Base-by-base conservation (phyloP, 768 basidiomycete species). In the Leccinum longicurvipes region DNA sequence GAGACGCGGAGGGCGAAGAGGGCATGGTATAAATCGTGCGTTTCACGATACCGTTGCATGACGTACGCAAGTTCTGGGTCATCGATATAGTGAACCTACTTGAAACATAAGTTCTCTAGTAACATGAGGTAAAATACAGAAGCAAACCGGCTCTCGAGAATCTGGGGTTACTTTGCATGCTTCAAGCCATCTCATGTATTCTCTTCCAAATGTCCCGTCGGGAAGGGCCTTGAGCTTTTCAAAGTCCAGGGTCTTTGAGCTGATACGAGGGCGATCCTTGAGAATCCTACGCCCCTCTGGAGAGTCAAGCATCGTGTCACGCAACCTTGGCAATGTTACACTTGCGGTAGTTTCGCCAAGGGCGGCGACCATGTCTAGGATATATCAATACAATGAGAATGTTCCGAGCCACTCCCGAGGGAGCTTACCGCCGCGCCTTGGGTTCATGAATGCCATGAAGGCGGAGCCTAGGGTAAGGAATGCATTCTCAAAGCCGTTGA, bases 31-130 rank as follows among this genome's bases (percentile, higher is more conserved):
- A 98, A 88, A 74, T 99, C 96, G 73, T 99, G 97, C 60, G 90
- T 96, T 74, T 99, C 95, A 24, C 96, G 87, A 71, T 98, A 99
- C 50, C 96, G 87, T 62, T 95, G 92, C 89, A 99, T 93, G 53
- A 98, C 91, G 71, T 97, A 98, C 24, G 97, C 97, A 11, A 97
- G 82, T 65, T 97, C 95, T 2, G 94, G 93, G 65, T 98, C 93
- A 66, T 89, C 83, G 54, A 98, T 87, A 66, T 98, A 98, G 61
- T 87, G 91, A 6, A 97, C 95, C 95, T 98, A 64, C 10, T 55
- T 8, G 29, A 9, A 21, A 10, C 34, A 25, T 57, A 52, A 57
- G 44, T 29, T 28, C 23, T n/a, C 25, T 23, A 4, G 17, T 17
- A 32, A 32, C 4, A 17, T 53, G 15, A 42, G 50, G 15, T 10